A percentile compares a stretch with the other conserved stretches of the same genome.
phyloP scores from a whole-genome alignment of 805 yeast species.

The Hanseniaspora occidentalis region DNA sequence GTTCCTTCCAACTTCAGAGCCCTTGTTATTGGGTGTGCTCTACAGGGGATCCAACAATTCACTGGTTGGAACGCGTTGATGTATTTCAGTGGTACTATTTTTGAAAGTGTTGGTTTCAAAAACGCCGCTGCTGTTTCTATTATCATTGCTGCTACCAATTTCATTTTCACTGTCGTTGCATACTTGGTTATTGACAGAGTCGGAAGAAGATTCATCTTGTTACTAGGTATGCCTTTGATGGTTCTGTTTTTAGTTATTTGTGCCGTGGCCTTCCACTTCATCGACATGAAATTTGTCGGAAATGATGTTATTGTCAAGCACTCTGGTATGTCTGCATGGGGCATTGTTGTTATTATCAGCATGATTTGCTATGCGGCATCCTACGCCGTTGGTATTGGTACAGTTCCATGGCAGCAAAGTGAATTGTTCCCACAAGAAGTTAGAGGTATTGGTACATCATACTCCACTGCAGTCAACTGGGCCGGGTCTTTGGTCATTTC shows the following conservation, averaged over 20 bases:
- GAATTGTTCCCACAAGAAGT: conserved; percentile 91
- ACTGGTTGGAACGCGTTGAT: conserved; percentile 93
- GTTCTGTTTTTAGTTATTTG: conserved; percentile 60
- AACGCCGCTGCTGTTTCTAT: conserved; percentile 92
- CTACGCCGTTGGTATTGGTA: conserved; percentile 92
- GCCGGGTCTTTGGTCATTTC: conserved; percentile 86
- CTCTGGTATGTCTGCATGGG: conserved; percentile 65
- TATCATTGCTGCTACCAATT: conserved; percentile 89
- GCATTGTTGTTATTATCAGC: conserved; percentile 69
- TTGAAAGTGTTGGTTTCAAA: conserved; percentile 78
- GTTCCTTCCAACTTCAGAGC: conserved; percentile 81
- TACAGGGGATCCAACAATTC: conserved; percentile 94
- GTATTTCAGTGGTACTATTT: conserved; percentile 91
- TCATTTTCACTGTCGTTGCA: conserved; percentile 75
- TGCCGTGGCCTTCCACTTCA: conserved; percentile 84
- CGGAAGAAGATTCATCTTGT: conserved; percentile 75
- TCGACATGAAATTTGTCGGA: conserved; percentile 47
- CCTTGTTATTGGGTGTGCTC: conserved; percentile 76
- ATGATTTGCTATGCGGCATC: conserved; percentile 83
- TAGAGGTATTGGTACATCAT: conserved; percentile 83
- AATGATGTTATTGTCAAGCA: conserved; percentile 30
- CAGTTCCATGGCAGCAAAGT: conserved; percentile 97
- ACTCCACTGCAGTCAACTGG: conserved; percentile 92
- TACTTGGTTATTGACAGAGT: conserved; percentile 75
- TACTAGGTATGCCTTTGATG: conserved; percentile 82